phyloP scores from a whole-genome alignment of 768 basidiomycete species.

The Lactarius hatsudake region DNA sequence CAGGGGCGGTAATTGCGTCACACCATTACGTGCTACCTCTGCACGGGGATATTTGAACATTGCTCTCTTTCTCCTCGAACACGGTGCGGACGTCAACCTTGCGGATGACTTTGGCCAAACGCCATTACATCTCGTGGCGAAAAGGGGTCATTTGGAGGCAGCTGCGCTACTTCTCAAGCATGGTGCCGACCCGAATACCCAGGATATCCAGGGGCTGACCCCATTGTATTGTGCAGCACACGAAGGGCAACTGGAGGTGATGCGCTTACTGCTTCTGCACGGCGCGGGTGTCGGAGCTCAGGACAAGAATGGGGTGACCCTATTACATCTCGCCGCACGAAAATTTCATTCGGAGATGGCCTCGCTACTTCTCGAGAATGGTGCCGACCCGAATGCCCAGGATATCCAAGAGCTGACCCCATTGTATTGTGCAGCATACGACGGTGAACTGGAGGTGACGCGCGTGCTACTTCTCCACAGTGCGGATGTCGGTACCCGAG shows the following conservation, averaged over 20 bases:
- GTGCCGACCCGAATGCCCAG: neutral
- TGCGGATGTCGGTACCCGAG: no score
- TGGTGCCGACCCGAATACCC: neutral
- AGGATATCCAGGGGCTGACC: neutral
- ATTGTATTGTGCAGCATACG: no score
- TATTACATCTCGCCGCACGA: neutral
- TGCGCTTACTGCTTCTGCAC: neutral
- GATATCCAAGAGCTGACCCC: neutral
- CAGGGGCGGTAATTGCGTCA: no score
- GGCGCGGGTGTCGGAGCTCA: neutral
- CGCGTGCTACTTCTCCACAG: no score
- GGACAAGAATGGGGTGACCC: no score
- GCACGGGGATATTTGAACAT: no score
- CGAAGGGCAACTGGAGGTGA: neutral
- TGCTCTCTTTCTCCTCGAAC: no score
- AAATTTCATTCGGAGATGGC: neutral
- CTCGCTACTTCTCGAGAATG: neutral
- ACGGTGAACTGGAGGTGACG: no score
- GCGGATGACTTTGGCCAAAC: no score
- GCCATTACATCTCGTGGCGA: neutral
- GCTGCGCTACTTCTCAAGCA: neutral
- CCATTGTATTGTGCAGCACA: neutral
- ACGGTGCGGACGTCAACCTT: no score
- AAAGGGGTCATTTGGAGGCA: neutral
- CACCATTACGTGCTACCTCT: no score